phyloP scores from a whole-genome alignment of 345 rosid species.

The Psidium friedrichsthalianum region DNA sequence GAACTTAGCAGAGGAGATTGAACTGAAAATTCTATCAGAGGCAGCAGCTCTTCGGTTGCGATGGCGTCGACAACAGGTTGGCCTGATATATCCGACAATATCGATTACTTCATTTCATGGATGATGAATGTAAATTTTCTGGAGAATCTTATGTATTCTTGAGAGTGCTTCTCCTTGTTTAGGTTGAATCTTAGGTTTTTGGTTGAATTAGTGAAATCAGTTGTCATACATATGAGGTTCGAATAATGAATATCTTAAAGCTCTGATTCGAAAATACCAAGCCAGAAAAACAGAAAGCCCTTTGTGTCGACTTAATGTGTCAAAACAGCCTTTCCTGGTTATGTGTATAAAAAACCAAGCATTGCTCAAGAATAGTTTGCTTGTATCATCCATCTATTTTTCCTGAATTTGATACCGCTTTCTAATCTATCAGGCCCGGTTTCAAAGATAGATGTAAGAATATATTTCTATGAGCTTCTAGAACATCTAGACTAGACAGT shows the following conservation, averaged over 20 bases:
- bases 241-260: too few relatives aligned
- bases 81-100: not conserved
- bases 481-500: not conserved
- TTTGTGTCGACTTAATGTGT: not conserved
- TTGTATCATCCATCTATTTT: not conserved
- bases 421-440: not conserved
- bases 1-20: constrained; percentile 82
- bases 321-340: not conserved
- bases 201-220: not conserved
- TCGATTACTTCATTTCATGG: not conserved
- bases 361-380: not conserved
- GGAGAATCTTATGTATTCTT: not conserved
- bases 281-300: not conserved
- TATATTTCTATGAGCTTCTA: not conserved
- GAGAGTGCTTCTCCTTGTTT: not conserved
- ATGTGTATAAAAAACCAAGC: not conserved
- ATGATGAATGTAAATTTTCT: not conserved
- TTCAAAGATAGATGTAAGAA: not conserved
- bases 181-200: not conserved
- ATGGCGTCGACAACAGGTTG: constrained; percentile 88
- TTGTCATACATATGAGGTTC: not conserved
- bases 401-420: not conserved
- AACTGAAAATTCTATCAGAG: constrained; percentile 62
- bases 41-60: constrained; percentile 65
- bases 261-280: not conserved